Evolutionary conservation across 768 basidiomycete species (phyloP), one percentile per base, ranked within the genome.

Genomic region (Boletus pseudopeckii): DNA sequence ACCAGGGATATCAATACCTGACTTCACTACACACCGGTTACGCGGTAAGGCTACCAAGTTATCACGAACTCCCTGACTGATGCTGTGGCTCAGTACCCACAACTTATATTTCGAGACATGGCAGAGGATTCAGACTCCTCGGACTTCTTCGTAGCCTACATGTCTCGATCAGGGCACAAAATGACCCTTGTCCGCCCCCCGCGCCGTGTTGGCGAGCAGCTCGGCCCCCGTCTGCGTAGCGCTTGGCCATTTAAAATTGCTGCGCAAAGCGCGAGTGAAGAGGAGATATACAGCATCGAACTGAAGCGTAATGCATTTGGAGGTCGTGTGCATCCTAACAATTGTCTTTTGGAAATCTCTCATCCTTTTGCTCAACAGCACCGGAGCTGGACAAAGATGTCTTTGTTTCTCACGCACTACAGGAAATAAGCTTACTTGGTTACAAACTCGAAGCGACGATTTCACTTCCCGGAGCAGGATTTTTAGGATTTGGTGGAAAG

Each of bases 1-100:
- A 43, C 43, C n/a, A 90, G 88, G 88, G 88, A 36, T 90, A 83
- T 61, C 72, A 79, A n/a, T 89, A 86, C 57, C 73, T 83, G 59
- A 80, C 88, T 24, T 75, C 79, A n/a, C 74, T 82, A 33, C 83
- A 82, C 58, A 76, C 78, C 7, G 80, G 78, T 33, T 78, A 77
- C 55, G 59, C 79, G 30, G 87, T 87, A 61, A 53, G 60, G 28
- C 17, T 38, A 13, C 41, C 55, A 69, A 68, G 14, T 24, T n/a
- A 39, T 38, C 50, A 13, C 28, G 28, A 43, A n/a, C 45, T 34
- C 28, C 46, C 37, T 56, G 15, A 54, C 63, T 59, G 41, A 59
- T 44, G 22, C 30, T 10, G 56, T 57, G 48, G 57, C 42, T 56
- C 59, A 84, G 81, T 72, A 78, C 37, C 84, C 86, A 43, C 82